A percentile compares a stretch with the other conserved stretches of the same genome.
Evolutionary conservation across 495 filamentous ascomycete species (phyloP).

Genomic region (Cercophora newfieldiana): DNA sequence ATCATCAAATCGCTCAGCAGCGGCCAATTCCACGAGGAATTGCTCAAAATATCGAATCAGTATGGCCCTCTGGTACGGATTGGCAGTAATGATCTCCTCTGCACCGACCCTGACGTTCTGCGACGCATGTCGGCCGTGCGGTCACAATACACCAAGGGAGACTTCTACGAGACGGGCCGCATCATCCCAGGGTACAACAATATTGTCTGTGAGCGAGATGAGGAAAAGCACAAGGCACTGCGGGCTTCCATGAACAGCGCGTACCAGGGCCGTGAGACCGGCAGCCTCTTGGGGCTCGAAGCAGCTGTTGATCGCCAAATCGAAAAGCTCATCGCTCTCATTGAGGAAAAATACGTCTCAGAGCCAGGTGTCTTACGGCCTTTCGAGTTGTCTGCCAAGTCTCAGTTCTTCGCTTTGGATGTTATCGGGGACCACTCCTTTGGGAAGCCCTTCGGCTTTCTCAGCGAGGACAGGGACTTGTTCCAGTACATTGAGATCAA

Average conservation of each 20-base stretch:
- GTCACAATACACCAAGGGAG: slow-evolving; percentile 32
- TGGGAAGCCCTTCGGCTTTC: slow-evolving; percentile 53
- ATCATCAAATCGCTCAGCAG: slow-evolving; percentile 20
- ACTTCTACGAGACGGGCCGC: slow-evolving; percentile 46
- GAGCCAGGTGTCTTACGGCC: slow-evolving; percentile 44
- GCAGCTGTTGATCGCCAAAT: slow-evolving; percentile 49
- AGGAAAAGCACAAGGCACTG: slow-evolving; percentile 33
- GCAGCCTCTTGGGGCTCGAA: slow-evolving; percentile 47
- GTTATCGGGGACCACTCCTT: slow-evolving; percentile 51
- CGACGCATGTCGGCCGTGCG: slow-evolving; percentile 34
- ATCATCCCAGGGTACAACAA: slow-evolving; percentile 47
- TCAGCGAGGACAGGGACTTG: slow-evolving; percentile 48
- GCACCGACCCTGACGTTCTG: slow-evolving; percentile 37
- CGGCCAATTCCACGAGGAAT: slow-evolving; percentile 19
- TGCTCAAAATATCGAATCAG: slow-evolving; percentile 30
- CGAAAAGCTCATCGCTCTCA: slow-evolving; percentile 38
- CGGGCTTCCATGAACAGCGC: slow-evolving; percentile 35
- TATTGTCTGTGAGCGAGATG: slow-evolving; percentile 33
- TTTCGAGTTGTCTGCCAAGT: slow-evolving; percentile 45
- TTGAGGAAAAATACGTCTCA: slow-evolving; percentile 51
- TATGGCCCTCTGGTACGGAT: slow-evolving; percentile 40
- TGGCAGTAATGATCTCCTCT: slow-evolving; percentile 46
- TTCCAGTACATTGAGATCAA: slow-evolving; percentile 49
- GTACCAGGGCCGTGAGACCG: slow-evolving; percentile 33
- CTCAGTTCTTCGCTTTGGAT: slow-evolving; percentile 53